Conservation (phyloP, 2,329 filamentous ascomycete genomes). For the Knoxdaviesia capensis region DNA sequence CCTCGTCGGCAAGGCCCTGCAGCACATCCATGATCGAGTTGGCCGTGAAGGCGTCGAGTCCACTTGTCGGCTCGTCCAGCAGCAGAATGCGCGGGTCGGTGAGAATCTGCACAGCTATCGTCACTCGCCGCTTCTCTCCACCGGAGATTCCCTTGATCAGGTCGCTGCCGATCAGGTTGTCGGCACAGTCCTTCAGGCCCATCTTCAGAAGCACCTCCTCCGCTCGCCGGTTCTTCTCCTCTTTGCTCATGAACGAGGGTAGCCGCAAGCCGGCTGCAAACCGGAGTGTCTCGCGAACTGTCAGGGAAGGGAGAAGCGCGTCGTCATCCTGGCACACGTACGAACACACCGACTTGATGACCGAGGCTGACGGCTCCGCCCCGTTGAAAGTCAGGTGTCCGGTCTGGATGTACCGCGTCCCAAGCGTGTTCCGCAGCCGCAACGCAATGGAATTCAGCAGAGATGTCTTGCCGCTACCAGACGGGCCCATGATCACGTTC, state of each 20-base stretch:
- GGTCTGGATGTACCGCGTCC: constrained; percentile 38
- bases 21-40: constrained; percentile 59
- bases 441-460: constrained; percentile 54
- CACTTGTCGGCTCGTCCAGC: constrained; percentile 58
- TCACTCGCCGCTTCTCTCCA: constrained; percentile 59
- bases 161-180: constrained; percentile 53
- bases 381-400: constrained; percentile 53
- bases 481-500: constrained; percentile 67
- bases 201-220: constrained; percentile 56
- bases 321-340: constrained; percentile 68
- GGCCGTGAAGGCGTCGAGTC: constrained; percentile 60
- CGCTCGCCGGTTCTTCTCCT: constrained; percentile 45
- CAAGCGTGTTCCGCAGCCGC: constrained; percentile 38
- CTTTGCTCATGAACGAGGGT: constrained; percentile 47
- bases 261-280: constrained; percentile 54
- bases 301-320: constrained; percentile 51
- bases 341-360: constrained; percentile 52
- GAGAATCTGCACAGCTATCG: constrained; percentile 58
- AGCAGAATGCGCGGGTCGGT: constrained; percentile 55
- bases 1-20: constrained; percentile 48
- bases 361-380: constrained; percentile 43
- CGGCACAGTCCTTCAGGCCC: constrained; percentile 59
- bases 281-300: constrained; percentile 52
- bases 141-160: constrained; percentile 61
- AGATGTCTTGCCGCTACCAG: constrained; percentile 58